Conservation (phyloP, 306 rosid species). For the Rosa persica region DNA sequence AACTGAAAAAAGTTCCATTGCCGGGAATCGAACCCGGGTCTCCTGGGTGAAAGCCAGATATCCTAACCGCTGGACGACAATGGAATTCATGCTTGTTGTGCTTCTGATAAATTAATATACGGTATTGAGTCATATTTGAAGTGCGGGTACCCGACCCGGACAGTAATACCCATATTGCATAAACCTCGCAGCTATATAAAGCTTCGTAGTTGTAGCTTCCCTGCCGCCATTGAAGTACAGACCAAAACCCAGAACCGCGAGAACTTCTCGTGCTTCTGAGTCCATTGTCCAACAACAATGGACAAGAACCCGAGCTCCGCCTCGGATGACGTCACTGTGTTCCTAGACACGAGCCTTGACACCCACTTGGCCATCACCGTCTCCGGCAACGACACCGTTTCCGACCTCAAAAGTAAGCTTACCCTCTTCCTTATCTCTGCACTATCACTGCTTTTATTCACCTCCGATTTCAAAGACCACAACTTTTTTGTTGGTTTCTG, state of each 20-base stretch:
- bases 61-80: slow-evolving; percentile 99
- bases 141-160: background rate
- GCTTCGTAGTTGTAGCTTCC: background rate
- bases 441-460: background rate
- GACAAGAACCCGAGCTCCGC: slow-evolving; percentile 16
- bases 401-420: slow-evolving; percentile 58
- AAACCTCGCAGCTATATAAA: background rate
- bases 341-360: slow-evolving; percentile 65
- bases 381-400: slow-evolving; percentile 49
- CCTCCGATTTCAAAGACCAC: background rate
- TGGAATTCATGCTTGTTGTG: slow-evolving; percentile 4
- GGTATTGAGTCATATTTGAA: too few relatives aligned
- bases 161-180: background rate
- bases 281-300: slow-evolving; percentile 26
- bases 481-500: background rate
- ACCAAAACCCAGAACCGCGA: background rate
- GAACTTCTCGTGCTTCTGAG: background rate
- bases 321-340: slow-evolving; percentile 37
- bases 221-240: background rate
- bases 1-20: slow-evolving; percentile 48
- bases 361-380: slow-evolving; percentile 63
- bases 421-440: background rate
- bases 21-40: slow-evolving; percentile 99
- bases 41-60: slow-evolving; percentile 99
- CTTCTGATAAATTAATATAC: background rate